These are phyloP conservation scores for Cryptococcus amylolentus DNA, from an alignment of 1,284 basidiomycete species.

Conservation along the genomic window DNA sequence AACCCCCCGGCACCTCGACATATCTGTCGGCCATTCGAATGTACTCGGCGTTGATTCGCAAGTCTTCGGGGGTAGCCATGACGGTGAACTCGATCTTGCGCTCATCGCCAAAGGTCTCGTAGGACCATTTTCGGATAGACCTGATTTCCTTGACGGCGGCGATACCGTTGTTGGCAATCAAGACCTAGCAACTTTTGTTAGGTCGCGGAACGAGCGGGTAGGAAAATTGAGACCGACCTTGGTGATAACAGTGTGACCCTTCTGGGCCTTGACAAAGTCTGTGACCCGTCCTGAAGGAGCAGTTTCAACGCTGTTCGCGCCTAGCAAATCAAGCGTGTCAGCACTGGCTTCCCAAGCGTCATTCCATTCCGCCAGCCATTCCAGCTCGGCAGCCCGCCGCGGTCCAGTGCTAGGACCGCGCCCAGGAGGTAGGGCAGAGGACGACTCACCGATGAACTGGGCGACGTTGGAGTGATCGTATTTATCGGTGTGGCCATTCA, in stretches of 20 bases:
- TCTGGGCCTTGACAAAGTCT: conserved; percentile 87
- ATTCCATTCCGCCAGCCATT: background rate
- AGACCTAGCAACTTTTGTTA: conserved; percentile 59
- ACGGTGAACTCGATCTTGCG: conserved; percentile 97
- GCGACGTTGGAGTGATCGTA: conserved; percentile 63
- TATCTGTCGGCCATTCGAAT: conserved; percentile 99
- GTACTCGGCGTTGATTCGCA: conserved; percentile 95
- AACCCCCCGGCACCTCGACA: conserved; percentile 96
- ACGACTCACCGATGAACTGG: conserved; percentile 68
- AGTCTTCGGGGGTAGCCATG: conserved; percentile 99
- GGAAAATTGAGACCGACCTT: conserved; percentile 61
- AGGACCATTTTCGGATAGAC: conserved; percentile 98
- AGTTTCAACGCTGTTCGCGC: conserved; percentile 84
- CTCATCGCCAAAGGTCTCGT: conserved; percentile 97
- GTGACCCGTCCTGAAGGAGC: conserved; percentile 74
- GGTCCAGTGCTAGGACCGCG: background rate
- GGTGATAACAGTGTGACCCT: conserved; percentile 97
- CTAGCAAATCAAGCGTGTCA: conserved; percentile 51
- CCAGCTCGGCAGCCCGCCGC: background rate
- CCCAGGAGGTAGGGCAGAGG: background rate
- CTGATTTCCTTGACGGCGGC: conserved; percentile 99
- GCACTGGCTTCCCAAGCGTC: background rate
- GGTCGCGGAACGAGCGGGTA: background rate
- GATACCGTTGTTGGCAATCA: conserved; percentile 98
- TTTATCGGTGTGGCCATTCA: conserved; percentile 20